These are phyloP conservation scores for Acephala macrosclerotiorum DNA, from an alignment of 2,329 filamentous ascomycete species.

Conservation along the genomic window DNA sequence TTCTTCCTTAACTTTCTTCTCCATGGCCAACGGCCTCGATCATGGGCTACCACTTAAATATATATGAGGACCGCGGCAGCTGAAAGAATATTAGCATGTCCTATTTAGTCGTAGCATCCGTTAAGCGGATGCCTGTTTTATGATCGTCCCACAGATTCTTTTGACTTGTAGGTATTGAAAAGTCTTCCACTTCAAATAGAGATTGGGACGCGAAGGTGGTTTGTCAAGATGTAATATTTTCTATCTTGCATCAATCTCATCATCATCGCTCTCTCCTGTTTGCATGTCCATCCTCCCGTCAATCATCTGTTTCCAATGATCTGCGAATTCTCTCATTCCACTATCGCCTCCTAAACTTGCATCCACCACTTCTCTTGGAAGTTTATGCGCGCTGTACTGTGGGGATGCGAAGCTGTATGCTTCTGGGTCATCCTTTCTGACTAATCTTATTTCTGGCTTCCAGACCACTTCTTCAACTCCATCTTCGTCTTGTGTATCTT, in stretches of 20 bases:
- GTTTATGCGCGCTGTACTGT: constrained; percentile 93
- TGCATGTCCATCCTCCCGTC: constrained; percentile 49
- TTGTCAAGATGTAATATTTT: not conserved
- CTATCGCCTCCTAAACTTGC: constrained; percentile 73
- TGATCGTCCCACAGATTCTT: not conserved
- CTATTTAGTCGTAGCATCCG: too few species aligned
- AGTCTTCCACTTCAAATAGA: not conserved
- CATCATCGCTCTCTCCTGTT: constrained; percentile 49
- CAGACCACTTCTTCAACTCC: constrained; percentile 60
- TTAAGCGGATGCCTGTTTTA: too few species aligned
- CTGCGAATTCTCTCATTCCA: constrained; percentile 81
- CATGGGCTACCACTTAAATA: too few species aligned
- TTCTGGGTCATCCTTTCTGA: constrained; percentile 85
- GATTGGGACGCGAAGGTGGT: not conserved
- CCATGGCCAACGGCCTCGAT: too few species aligned
- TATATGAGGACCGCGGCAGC: too few species aligned
- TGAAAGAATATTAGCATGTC: too few species aligned
- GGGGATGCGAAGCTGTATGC: constrained; percentile 86
- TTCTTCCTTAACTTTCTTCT: too few species aligned
- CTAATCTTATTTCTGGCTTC: constrained; percentile 80
- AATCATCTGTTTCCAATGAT: constrained; percentile 72
- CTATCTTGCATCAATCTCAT: constrained; percentile 31
- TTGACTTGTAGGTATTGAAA: not conserved
- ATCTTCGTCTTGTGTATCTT: constrained; percentile 50
- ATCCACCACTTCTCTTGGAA: constrained; percentile 91